Base-by-base conservation (phyloP, 768 basidiomycete species). In the Scleroderma bovista region DNA sequence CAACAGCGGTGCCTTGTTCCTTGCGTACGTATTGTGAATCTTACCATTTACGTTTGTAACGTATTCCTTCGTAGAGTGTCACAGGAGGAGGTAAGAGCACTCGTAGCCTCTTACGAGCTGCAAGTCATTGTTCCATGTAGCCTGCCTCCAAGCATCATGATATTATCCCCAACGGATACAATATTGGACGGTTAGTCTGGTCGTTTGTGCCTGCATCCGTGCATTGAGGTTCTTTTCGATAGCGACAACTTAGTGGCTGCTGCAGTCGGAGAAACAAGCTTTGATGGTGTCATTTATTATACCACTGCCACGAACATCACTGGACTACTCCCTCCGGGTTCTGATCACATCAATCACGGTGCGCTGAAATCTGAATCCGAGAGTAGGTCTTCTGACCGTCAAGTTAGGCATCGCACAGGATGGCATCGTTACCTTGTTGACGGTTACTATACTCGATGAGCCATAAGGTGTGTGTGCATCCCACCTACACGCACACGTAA, bases 321-420 rank as follows among this genome's bases (percentile, higher is more conserved):
- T 2, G 80, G 80, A 6, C 69, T 87, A 22, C 71, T 86, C 51
- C 57, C 75, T 3, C 54, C 77, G 6, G 84, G 84, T 5, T 64
- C 70, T 22, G 43, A 60, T 1, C 79, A 82, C 3, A 56, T 80
- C n/a, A 78, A 81, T 50, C 78, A 78, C 31, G 76, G 79, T 80
- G 48, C n/a, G 66, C 45, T 15, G 6, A 23, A 11, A 22, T 17
- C 22, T n/a, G n/a, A 13, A 16, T 36, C 22, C 16, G 15, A 12
- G 11, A 6, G 20, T 22, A 42, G 23, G 16, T 40, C 23, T 17
- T 17, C 20, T 12, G 33, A 10, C 20, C 22, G 26, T 55, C 13
- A 46, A 53, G 17, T n/a, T 15, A 81, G 82, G 70, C 24, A 86
- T 84, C 46, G 74, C 83, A 3, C 74, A 74, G 32, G 82, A 84